These are phyloP conservation scores for Beta vulgaris DNA, from an alignment of 148 eudicot species.

Conservation along the genomic window DNA sequence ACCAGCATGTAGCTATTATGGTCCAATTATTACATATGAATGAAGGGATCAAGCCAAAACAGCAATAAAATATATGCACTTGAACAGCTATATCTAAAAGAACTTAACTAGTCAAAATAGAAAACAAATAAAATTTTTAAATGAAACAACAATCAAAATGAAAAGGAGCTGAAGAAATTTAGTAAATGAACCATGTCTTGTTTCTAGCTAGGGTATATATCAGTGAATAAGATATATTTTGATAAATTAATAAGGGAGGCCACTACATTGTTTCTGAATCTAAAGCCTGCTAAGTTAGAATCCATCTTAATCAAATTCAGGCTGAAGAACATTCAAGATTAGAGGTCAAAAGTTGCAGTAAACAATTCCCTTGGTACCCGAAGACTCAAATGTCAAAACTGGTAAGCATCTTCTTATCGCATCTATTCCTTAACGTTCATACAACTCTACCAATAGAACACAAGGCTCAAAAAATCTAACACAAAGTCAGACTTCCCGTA, in stretches of 20 bases:
- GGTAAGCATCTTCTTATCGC: neutral
- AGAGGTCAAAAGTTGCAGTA: neutral
- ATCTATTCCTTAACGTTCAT: neutral
- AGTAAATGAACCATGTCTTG: neutral
- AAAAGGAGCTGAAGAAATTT: neutral
- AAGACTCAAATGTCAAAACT: neutral
- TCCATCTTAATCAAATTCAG: neutral
- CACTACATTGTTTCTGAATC: neutral
- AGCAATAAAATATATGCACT: neutral
- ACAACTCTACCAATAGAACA: neutral
- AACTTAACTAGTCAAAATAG: neutral
- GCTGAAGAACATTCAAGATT: neutral
- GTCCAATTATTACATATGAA: no score
- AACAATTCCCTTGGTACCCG: neutral
- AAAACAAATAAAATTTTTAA: neutral
- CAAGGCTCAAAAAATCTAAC: neutral
- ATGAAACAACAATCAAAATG: neutral
- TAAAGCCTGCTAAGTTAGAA: neutral
- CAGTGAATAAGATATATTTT: neutral
- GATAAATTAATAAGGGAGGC: neutral
- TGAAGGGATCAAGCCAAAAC: neutral
- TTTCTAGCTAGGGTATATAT: neutral
- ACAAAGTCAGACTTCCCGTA: neutral
- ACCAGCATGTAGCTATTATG: neutral
- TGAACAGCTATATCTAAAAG: neutral